Evolutionary conservation across 2,329 filamentous ascomycete species (phyloP), one percentile per base, ranked within the genome.

Genomic region (Penicillium occitanis): DNA sequence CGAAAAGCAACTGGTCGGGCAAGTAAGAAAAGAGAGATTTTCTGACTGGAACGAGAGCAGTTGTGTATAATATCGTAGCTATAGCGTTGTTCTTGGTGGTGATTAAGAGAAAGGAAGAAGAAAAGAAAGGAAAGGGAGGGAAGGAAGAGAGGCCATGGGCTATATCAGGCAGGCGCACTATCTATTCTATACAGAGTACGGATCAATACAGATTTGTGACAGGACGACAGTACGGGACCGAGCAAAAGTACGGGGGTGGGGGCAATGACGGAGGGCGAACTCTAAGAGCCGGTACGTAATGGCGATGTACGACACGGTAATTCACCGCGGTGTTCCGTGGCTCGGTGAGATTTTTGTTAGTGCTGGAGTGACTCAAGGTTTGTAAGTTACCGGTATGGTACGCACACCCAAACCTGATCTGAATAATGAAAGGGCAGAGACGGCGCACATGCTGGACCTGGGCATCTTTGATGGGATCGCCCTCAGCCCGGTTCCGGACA

Each of bases 221-320:
- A 14, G 48, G 10, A 30, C 33, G 50, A 53, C 57, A 37, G 35
- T 44, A 59, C 57, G 35, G 22, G 22, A 30, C 35, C 5, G 19
- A 2, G 57, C 14, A 60, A 14, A 60, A 60, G 57, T 60, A 60
- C 14, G 48, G 61, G 61, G 61, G 48, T 55, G 61, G 61, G 61
- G 61, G 50, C 61, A 46, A 42, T 60, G 57, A 60, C 57, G 35
- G 19, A 44, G 57, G 33, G 51, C 51, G 30, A 19, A 55, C 28
- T 35, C 51, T 13, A 8, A 33, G 28, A 7, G 22, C 48, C 11
- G 30, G 51, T 11, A 35, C 30, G 51, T 35, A 35, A 35, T 55
- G 28, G 11, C 48, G 48, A 30, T 57, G 53, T 63, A 63, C 35
- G 22, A 51, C 13, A 63, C 61, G 48, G 61, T 62, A 62, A 62